Evolutionary conservation across 805 yeast species (phyloP), one percentile per base, ranked within the genome.

Genomic region (Naumovozyma dairenensis): DNA sequence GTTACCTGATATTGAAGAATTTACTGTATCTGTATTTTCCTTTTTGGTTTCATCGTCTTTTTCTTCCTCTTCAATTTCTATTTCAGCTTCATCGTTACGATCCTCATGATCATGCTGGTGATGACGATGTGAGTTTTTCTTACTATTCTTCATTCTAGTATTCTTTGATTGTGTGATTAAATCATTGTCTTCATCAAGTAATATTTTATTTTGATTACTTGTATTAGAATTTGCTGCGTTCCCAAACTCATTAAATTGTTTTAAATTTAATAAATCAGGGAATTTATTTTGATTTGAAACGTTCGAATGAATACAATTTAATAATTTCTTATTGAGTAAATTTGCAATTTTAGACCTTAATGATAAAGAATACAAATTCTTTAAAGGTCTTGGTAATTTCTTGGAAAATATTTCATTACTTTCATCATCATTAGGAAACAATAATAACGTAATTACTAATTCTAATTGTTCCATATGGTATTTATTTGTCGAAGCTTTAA

Each of bases 381-480:
- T 60, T 41, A 84, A 58, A 40, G 71, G 72, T 19, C 59, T 59
- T 0, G 85, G 86, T 21, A 78, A 50, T 31, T 60, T 69, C 19
- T 59, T 62, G n/a, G n/a, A n/a, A n/a, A n/a, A n/a, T n/a, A n/a
- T n/a, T n/a, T 16, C 26, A 4, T 31, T 29, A 28, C 37, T 39
- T 8, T 25, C 20, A 38, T 61, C 59, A 19, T 44, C 48, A 9
- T 34, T 21, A 1, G 73, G 68, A 40, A 68, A 69, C 25, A 74
- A 73, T 24, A 86, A 59, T 39, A 86, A 63, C 16, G 94, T 84
- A 92, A 86, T 82, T 2, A 93, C 77, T 28, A 77, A 63, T 51
- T 87, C 95, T 40, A 86, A 59, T 43, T 83, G 89, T 35, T 72
- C 71, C 57, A 85, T 66, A 39, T 80, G 73, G 36, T 63, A 63